Conservation (phyloP, 2,329 filamentous ascomycete genomes). For the Diaporthe helianthi region DNA sequence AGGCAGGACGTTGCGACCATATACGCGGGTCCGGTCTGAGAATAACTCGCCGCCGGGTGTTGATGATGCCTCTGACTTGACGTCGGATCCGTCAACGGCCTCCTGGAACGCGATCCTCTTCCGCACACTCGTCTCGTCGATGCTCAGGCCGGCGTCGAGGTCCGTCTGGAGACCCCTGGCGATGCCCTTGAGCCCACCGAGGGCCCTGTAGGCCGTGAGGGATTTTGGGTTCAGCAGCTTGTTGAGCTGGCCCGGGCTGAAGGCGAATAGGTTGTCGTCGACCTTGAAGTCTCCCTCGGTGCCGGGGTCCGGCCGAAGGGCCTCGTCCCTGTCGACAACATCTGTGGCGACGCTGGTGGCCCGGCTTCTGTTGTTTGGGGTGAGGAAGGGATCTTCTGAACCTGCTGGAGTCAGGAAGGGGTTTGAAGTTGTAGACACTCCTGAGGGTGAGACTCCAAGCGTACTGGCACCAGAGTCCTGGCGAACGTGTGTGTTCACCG, state of each 20-base stretch:
- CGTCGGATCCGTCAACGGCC: conserved; percentile 34
- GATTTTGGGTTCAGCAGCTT: conserved; percentile 84
- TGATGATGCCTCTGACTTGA: conserved; percentile 33
- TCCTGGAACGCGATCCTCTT: conserved; percentile 43
- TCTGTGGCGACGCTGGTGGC: conserved; percentile 25
- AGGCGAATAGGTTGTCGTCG: conserved; percentile 73
- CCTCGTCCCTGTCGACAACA: conserved; percentile 51
- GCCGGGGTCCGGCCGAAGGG: conserved; percentile 71
- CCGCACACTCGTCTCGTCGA: conserved; percentile 63
- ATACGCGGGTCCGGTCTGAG: conserved; percentile 64
- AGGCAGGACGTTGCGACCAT: conserved; percentile 65
- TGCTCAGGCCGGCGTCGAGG: conserved; percentile 66
- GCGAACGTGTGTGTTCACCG: conserved; percentile 28
- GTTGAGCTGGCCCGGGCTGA: conserved; percentile 72
- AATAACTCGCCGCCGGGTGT: conserved; percentile 39
- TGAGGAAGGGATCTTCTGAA: conserved; percentile 28
- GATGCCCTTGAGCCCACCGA: conserved; percentile 75
- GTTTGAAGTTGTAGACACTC: conserved; percentile 29
- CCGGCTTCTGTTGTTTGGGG: conserved; percentile 25
- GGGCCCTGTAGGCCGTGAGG: conserved; percentile 72
- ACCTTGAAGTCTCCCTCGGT: conserved; percentile 72
- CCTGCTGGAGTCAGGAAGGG: conserved; percentile 32
- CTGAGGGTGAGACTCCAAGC: conserved; percentile 26
- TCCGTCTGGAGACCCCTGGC: conserved; percentile 75
- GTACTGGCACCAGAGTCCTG: conserved; percentile 28